Evolutionary conservation across 345 rosid species (phyloP).

Genomic region (Eucalyptus sp.): DNA sequence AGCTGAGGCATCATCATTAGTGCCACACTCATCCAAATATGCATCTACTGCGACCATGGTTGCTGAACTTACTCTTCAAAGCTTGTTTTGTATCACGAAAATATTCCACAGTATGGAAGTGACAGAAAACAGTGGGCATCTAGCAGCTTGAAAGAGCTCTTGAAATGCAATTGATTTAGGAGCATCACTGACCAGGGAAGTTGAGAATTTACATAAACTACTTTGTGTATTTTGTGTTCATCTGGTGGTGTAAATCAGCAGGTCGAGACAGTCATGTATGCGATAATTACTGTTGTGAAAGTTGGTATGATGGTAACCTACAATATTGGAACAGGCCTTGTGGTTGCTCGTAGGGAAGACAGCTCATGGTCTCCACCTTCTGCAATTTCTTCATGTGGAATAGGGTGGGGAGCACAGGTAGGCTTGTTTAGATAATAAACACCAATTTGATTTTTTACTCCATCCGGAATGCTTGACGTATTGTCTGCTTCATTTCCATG

Average conservation of each 20-base stretch:
- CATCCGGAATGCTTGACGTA: background rate
- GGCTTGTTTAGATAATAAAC: background rate
- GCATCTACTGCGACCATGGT: background rate
- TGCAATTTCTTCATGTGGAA: conserved; percentile 80
- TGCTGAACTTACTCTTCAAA: background rate
- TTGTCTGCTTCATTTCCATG: background rate
- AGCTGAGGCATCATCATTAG: background rate
- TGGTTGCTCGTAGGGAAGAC: conserved; percentile 78
- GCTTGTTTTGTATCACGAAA: background rate
- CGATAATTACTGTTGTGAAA: conserved; percentile 58
- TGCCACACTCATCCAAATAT: background rate
- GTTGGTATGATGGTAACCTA: conserved; percentile 88
- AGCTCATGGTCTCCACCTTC: conserved; percentile 99
- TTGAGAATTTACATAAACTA: background rate
- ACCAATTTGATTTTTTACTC: background rate
- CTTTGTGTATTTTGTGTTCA: background rate
- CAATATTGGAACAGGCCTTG: conserved; percentile 88
- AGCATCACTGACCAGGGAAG: background rate
- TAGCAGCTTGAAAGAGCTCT: background rate
- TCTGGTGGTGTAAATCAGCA: background rate
- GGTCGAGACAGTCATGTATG: background rate
- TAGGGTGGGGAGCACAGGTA: conserved; percentile 99
- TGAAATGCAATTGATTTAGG: background rate
- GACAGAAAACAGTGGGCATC: background rate
- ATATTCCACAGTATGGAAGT: background rate